Evolutionary conservation across 2,329 filamentous ascomycete species (phyloP), one percentile per base, ranked within the genome.

Genomic region (Dothideomycetes sp.): DNA sequence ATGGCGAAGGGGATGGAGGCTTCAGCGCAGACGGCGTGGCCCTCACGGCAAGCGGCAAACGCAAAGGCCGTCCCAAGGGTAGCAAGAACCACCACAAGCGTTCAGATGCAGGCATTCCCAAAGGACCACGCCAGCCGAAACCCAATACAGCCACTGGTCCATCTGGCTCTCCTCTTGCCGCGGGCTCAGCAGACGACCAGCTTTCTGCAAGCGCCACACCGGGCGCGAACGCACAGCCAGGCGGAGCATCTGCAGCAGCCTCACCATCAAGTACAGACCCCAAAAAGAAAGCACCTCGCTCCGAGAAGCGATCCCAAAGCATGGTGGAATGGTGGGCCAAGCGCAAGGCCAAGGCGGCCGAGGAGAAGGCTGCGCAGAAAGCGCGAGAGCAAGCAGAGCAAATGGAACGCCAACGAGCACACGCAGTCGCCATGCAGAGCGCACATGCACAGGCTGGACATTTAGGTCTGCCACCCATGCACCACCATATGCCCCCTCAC

Each of bases 281-380:
- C 11, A 43, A 38, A n/a, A 38, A 32, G 4, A 39, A 44, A 15
- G 29, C 34, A 14, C 45, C 63, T 14, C 64, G 64, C 45, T 63
- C 59, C 27, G 62, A 65, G 44, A 66, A 65, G 47, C 55, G 63
- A 11, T 62, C 59, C 36, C 55, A 62, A 34, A 62, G 57, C 9
- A 65, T 66, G 63, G 64, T 61, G 2, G 57, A 60, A n/a, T 66
- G 63, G 63, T 66, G 63, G 63, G 62, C 62, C 2, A 59, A 62
- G 43, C 55, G 63, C 5, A 66, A 66, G 43, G 60, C 58, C 2
- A 50, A 47, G 30, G 40, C 41, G 29, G 49, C 46, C 10, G 44
- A 52, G 31, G 38, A 45, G 16, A 43, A 43, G 15, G 32, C 19
- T 19, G 14, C 9, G 1, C 39, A 34, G 12, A 34, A 41, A 27